These are phyloP conservation scores for Colletotrichum neosansevieriae DNA, from an alignment of 2,329 filamentous ascomycete species.

Conservation along the genomic window DNA sequence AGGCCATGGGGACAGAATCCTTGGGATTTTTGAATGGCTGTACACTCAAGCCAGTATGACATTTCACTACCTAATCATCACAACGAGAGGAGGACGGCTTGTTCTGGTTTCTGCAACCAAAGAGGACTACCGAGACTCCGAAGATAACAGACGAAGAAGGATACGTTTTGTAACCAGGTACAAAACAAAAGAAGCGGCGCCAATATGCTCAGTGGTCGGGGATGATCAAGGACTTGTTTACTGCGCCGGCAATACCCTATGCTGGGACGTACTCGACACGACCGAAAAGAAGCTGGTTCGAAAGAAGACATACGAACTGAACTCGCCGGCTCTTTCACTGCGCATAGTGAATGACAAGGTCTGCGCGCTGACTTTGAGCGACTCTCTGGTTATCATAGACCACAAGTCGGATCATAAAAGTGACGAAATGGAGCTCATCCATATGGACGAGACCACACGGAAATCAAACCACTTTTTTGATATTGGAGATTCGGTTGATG, in stretches of 20 bases:
- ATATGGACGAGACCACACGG: conserved; percentile 60
- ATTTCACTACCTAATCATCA: conserved; percentile 73
- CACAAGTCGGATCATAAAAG: conserved; percentile 53
- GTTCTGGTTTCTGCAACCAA: conserved; percentile 58
- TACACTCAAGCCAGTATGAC: conserved; percentile 67
- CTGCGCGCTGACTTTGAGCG: conserved; percentile 63
- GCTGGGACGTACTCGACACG: conserved; percentile 67
- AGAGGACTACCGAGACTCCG: conserved; percentile 34
- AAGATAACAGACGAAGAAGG: conserved; percentile 41
- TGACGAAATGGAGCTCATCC: conserved; percentile 53
- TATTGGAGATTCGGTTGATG: conserved; percentile 50
- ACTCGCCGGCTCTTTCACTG: conserved; percentile 65
- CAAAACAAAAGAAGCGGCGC: conserved; percentile 45
- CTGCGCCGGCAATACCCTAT: conserved; percentile 64
- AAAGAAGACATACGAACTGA: conserved; percentile 60
- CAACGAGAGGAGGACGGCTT: conserved; percentile 66
- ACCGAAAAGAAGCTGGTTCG: conserved; percentile 63
- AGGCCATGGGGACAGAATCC: conserved; percentile 68
- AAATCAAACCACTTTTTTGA: conserved; percentile 61
- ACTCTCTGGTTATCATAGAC: conserved; percentile 69
- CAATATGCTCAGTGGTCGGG: conserved; percentile 68
- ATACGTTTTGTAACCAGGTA: conserved; percentile 35
- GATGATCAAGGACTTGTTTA: conserved; percentile 68
- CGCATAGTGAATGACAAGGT: conserved; percentile 60
- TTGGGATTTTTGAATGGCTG: conserved; percentile 73